Percentiles rank a stretch among this genome's conserved stretches.
Evolutionary conservation across 169 alveolate species (phyloP).

Genomic region (Plasmodium sp.): DNA sequence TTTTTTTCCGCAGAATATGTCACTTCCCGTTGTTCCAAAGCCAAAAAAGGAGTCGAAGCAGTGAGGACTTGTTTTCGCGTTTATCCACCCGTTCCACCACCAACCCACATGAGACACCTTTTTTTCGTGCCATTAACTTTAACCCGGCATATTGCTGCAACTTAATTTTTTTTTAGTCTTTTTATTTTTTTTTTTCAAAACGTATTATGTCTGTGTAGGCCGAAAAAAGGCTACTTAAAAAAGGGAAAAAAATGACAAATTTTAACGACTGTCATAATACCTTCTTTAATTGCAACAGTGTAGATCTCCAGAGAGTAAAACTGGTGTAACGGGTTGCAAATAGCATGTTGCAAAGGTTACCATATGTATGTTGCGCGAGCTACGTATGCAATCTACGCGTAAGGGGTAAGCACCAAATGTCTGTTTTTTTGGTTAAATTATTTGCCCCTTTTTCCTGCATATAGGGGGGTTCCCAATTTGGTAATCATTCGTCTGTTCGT

Average conservation of each 20-base stretch:
- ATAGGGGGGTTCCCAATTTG: neutral
- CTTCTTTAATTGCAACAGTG: neutral
- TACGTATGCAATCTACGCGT: neutral
- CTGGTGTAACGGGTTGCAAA: neutral
- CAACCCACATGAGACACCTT: neutral
- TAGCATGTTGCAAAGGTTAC: neutral
- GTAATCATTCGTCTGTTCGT: neutral
- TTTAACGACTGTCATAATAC: neutral
- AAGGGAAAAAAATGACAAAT: neutral
- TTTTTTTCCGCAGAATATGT: constrained; percentile 43
- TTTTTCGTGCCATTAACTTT: neutral
- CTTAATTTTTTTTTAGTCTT: neutral
- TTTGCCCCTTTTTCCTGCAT: neutral
- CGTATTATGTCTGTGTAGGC: neutral
- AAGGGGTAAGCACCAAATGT: neutral
- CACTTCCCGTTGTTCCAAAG: constrained; percentile 60
- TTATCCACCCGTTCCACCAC: neutral
- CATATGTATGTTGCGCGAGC: neutral
- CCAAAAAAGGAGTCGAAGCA: constrained; percentile 23
- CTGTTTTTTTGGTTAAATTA: neutral
- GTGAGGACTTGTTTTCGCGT: neutral
- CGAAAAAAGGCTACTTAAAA: neutral
- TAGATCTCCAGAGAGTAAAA: neutral
- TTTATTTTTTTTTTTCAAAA: constrained; percentile 4
- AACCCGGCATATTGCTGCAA: neutral